Percentiles rank a stretch among this genome's conserved stretches.
Conservation (phyloP, 305 asterid species). For the Fraxinus sp. region DNA sequence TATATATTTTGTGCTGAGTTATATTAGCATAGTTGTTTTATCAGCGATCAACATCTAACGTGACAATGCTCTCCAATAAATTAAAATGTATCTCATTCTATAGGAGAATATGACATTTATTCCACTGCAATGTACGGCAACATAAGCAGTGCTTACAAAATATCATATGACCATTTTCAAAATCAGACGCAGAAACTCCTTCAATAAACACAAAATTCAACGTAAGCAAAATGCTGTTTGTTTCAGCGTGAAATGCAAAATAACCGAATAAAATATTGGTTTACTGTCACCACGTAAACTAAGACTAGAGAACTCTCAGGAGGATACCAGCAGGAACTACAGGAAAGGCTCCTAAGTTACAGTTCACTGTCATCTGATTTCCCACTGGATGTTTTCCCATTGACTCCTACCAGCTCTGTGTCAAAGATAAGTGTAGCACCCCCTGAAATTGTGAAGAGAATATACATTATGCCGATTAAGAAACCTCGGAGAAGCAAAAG, state of each 20-base stretch:
- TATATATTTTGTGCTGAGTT: neutral
- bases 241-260: neutral
- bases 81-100: too few relatives aligned
- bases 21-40: too few relatives aligned
- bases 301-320: neutral
- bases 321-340: neutral
- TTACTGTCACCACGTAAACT: slow-evolving; percentile 14
- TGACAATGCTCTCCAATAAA: neutral
- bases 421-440: slow-evolving; percentile 93
- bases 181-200: neutral
- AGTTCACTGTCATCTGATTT: slow-evolving; percentile 52
- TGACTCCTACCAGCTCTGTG: slow-evolving; percentile 87
- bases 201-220: slow-evolving; percentile 18
- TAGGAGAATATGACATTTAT: too few relatives aligned
- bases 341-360: slow-evolving; percentile 23
- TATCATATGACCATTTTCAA: neutral
- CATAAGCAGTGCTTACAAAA: neutral
- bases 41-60: neutral
- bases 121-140: neutral
- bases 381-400: slow-evolving; percentile 62
- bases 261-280: neutral
- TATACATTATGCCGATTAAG: neutral
- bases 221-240: slow-evolving; percentile 16
- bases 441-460: slow-evolving; percentile 43
- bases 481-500: neutral